Evolutionary conservation across 2,329 filamentous ascomycete species (phyloP), one percentile per base, ranked within the genome.

Genomic region (Fusarium lyarnte): DNA sequence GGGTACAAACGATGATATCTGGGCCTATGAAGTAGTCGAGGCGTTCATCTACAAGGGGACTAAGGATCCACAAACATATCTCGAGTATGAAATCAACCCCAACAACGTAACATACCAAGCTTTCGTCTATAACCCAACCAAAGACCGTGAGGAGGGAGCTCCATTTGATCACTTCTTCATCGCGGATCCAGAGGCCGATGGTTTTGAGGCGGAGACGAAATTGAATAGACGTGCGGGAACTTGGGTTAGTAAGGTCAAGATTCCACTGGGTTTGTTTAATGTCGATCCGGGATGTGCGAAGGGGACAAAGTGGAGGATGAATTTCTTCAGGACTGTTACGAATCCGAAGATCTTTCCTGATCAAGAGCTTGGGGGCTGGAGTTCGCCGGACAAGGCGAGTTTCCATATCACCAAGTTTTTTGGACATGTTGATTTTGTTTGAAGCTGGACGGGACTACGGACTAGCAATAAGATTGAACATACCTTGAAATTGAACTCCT

Each of bases 51-150:
- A 83, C 74, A 81, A 77, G 38, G 85, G 85, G 58, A 82, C 79
- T 66, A 79, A 81, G 42, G 84, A 86, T 74, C 85, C 85, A 1
- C 79, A 83, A 77, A 85, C 82, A 3, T 87, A 87, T 73, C 79
- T 87, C 64, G 85, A 87, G 78, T 85, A 86, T 72, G 85, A 87
- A 76, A 82, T 87, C 45, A 85, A 77, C 74, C 85, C 85, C 54
- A 85, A 85, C 79, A 87, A 87, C 66, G 81, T 84, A 58, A 87
- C 85, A 27, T 87, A 84, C 79, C 84, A 87, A 69, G 83, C 85
- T 13, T 85, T 86, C 66, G 82, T 87, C 72, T 87, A 85, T 78
- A 87, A 87, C 73, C 85, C 84, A 8, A 82, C 83, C 72, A 86
- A 86, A 70, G 79, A 82, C 19, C 82, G 85, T 31, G 79, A 80